Conservation (phyloP, 2,329 filamentous ascomycete species). For the Aspergillus novoparasiticus region DNA sequence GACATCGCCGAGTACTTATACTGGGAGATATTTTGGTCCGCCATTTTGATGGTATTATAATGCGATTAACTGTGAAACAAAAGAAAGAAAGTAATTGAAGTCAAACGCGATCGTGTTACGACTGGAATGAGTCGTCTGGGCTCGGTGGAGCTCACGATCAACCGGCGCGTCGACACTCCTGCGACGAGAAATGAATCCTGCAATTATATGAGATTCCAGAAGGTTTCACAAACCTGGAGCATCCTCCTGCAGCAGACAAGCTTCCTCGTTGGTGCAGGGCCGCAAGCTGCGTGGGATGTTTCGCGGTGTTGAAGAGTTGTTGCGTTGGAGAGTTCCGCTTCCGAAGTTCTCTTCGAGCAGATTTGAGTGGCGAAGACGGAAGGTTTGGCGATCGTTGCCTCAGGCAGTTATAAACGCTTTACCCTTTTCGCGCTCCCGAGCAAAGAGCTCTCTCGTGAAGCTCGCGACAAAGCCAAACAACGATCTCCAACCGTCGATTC, state of each 20-base stretch:
- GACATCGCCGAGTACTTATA: conserved; percentile 99
- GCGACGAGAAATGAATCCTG: conserved; percentile 28
- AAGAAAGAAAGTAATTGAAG: conserved; percentile 21
- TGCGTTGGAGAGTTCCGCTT: conserved; percentile 29
- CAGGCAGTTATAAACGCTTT: conserved; percentile 18
- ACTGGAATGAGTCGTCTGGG: conserved; percentile 27
- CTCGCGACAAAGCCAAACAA: neutral
- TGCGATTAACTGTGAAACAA: conserved; percentile 9
- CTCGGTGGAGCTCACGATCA: conserved; percentile 38
- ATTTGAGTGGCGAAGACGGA: conserved; percentile 42
- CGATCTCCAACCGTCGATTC: conserved; percentile 7
- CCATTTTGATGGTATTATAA: conserved; percentile 57
- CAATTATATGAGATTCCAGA: conserved; percentile 25
- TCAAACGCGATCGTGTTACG: conserved; percentile 28
- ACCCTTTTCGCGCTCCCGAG: neutral
- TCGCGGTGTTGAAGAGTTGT: conserved; percentile 25
- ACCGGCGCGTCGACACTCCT: conserved; percentile 36
- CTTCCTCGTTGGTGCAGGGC: conserved; percentile 29
- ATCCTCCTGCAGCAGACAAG: conserved; percentile 37
- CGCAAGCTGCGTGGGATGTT: conserved; percentile 26
- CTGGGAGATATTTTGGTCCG: conserved; percentile 78
- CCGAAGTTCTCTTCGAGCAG: conserved; percentile 29
- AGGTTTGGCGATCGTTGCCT: conserved; percentile 31
- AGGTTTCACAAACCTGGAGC: conserved; percentile 41
- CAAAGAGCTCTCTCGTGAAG: neutral